Evolutionary conservation across 2,329 filamentous ascomycete species (phyloP).

Genomic region (Cryphonectria nitschkei): DNA sequence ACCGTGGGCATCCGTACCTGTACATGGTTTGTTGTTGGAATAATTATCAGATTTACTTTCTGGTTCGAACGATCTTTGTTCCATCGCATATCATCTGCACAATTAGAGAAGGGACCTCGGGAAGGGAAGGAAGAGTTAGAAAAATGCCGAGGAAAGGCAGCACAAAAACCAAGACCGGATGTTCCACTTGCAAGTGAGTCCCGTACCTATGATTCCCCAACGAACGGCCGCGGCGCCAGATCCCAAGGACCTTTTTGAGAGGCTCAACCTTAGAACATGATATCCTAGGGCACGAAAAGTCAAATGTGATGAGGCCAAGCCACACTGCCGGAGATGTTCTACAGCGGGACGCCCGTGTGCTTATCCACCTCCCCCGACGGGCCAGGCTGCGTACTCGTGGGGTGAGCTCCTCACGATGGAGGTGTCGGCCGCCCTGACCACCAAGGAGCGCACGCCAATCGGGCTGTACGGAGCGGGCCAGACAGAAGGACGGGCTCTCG

Average conservation of each 20-base stretch:
- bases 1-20: not conserved
- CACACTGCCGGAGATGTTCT: slow-evolving; percentile 31
- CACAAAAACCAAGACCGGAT: slow-evolving; percentile 27
- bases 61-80: not conserved
- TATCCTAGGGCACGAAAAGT: slow-evolving; percentile 31
- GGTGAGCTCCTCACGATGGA: slow-evolving; percentile 13
- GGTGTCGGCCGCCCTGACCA: not conserved
- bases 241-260: not conserved
- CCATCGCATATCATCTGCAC: not conserved
- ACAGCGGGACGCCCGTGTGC: slow-evolving; percentile 31
- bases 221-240: slow-evolving; percentile 1
- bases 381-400: slow-evolving; percentile 28
- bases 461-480: slow-evolving; percentile 5
- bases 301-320: slow-evolving; percentile 35
- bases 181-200: slow-evolving; percentile 29
- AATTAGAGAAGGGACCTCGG: not conserved
- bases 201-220: not conserved
- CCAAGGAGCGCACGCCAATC: not conserved
- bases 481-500: slow-evolving; percentile 24
- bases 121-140: not conserved
- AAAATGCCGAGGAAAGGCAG: slow-evolving; percentile 25
- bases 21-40: not conserved
- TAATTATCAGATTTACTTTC: not conserved
- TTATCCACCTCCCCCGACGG: slow-evolving; percentile 23
- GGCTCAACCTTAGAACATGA: not conserved